These are phyloP conservation scores for Talaromyces sp. DNA, from an alignment of 2,329 filamentous ascomycete genomes.

Conservation along the genomic window DNA sequence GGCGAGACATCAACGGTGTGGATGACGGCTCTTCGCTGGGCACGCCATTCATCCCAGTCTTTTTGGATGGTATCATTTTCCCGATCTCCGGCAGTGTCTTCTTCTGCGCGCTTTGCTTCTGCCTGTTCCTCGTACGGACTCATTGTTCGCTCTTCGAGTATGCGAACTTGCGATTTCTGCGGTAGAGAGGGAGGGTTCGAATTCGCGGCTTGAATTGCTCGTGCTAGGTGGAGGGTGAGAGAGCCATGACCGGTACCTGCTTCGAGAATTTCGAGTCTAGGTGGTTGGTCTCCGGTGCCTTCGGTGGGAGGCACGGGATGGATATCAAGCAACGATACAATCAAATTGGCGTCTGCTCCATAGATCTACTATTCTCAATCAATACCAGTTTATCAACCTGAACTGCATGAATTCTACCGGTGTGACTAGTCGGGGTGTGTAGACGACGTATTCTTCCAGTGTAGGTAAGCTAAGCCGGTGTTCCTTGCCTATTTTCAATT, in stretches of 20 bases:
- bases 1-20: slow-evolving; percentile 68
- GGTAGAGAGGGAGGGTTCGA: slow-evolving; percentile 48
- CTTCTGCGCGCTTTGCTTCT: slow-evolving; percentile 19
- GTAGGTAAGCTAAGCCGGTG: slow-evolving; percentile 63
- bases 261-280: slow-evolving; percentile 70
- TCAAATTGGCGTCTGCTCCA: slow-evolving; percentile 69
- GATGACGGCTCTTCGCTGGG: slow-evolving; percentile 63
- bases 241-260: slow-evolving; percentile 83
- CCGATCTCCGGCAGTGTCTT: slow-evolving; percentile 10
- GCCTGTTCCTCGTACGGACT: slow-evolving; percentile 23
- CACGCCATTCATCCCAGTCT: slow-evolving; percentile 46
- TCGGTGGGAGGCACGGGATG: slow-evolving; percentile 50
- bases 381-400: neutral
- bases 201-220: slow-evolving; percentile 73
- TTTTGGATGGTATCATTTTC: slow-evolving; percentile 27
- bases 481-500: slow-evolving; percentile 34
- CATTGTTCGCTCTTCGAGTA: slow-evolving; percentile 25
- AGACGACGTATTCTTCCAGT: slow-evolving; percentile 68
- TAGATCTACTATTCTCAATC: slow-evolving; percentile 57
- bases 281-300: slow-evolving; percentile 24
- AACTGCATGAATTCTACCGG: slow-evolving; percentile 52
- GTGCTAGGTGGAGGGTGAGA: slow-evolving; percentile 69
- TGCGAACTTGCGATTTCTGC: slow-evolving; percentile 29
- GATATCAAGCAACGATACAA: slow-evolving; percentile 72
- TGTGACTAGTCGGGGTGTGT: slow-evolving; percentile 68